Evolutionary conservation across 352 stramenopile species (phyloP).

Genomic region (Pythium chondricola): DNA sequence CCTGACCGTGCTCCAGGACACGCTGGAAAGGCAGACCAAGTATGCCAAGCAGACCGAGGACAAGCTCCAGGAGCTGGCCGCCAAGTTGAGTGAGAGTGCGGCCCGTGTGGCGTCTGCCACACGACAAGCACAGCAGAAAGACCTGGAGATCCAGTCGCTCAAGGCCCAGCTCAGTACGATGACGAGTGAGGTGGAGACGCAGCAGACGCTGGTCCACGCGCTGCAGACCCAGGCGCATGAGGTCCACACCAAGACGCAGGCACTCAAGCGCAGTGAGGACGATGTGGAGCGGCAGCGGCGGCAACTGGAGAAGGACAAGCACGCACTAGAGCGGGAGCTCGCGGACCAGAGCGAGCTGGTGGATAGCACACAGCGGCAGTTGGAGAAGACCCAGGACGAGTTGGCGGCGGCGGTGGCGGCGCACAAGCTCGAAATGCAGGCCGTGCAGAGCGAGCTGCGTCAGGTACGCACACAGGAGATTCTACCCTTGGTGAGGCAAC

Average conservation of each 20-base stretch:
- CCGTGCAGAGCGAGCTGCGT: not conserved
- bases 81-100: not conserved
- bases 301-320: slow-evolving; percentile 6
- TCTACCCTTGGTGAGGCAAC: not conserved
- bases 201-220: not conserved
- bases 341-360: not conserved
- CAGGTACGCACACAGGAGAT: not conserved
- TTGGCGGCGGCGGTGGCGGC: not conserved
- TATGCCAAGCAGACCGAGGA: slow-evolving; percentile 10
- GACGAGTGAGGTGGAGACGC: not conserved
- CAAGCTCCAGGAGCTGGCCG: slow-evolving; percentile 3
- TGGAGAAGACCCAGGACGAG: not conserved
- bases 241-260: slow-evolving; percentile 16
- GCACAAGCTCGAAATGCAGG: not conserved
- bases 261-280: slow-evolving; percentile 5
- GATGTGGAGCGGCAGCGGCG: slow-evolving; percentile 16
- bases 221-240: slow-evolving; percentile 3
- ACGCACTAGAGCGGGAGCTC: not conserved
- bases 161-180: not conserved
- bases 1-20: slow-evolving; percentile 12
- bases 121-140: not conserved
- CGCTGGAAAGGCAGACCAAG: slow-evolving; percentile 10
- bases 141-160: not conserved
- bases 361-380: not conserved
- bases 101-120: too few species aligned